phyloP scores from a whole-genome alignment of 129 eudicot species.

The Sambucus nigra region DNA sequence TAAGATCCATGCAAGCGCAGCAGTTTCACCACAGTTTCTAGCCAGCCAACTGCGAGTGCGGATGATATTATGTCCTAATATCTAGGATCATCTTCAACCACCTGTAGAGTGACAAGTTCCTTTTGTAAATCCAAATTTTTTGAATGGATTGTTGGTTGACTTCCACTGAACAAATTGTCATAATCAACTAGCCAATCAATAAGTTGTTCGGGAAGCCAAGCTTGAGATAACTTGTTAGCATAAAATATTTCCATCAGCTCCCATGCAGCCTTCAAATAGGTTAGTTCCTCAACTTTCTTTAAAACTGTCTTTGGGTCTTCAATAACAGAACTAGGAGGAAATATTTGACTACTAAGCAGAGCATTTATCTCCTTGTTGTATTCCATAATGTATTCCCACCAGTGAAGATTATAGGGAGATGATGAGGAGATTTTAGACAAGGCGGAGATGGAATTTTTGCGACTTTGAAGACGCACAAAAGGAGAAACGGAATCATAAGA shows the following conservation, averaged over 20 bases:
- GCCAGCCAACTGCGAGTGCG: slow-evolving; percentile 95
- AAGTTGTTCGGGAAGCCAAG: slow-evolving; percentile 84
- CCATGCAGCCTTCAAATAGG: slow-evolving; percentile 86
- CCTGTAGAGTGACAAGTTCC: slow-evolving; percentile 61
- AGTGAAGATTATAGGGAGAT: slow-evolving; percentile 33
- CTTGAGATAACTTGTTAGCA: slow-evolving; percentile 70
- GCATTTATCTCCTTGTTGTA: slow-evolving; percentile 79
- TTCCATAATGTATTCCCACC: slow-evolving; percentile 70
- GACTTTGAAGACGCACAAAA: slow-evolving; percentile 75
- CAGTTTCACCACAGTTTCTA: slow-evolving; percentile 81
- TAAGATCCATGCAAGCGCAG: slow-evolving; percentile 97
- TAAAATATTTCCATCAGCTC: slow-evolving; percentile 86
- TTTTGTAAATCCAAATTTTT: slow-evolving; percentile 65
- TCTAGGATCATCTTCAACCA: slow-evolving; percentile 63
- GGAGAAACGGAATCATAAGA: slow-evolving; percentile 80
- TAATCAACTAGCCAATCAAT: slow-evolving; percentile 93
- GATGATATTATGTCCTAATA: slow-evolving; percentile 90
- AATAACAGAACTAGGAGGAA: slow-evolving; percentile 30
- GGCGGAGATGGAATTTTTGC: slow-evolving; percentile 46
- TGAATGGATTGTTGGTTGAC: slow-evolving; percentile 51
- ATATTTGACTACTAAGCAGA: slow-evolving; percentile 47
- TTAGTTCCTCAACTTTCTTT: slow-evolving; percentile 64
- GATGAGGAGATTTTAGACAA: slow-evolving; percentile 26
- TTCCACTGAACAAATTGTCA: slow-evolving; percentile 52
- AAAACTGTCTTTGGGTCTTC: slow-evolving; percentile 68